These are phyloP conservation scores for Paecilomyces formosus DNA, from an alignment of 2,329 filamentous ascomycete genomes.

Conservation along the genomic window DNA sequence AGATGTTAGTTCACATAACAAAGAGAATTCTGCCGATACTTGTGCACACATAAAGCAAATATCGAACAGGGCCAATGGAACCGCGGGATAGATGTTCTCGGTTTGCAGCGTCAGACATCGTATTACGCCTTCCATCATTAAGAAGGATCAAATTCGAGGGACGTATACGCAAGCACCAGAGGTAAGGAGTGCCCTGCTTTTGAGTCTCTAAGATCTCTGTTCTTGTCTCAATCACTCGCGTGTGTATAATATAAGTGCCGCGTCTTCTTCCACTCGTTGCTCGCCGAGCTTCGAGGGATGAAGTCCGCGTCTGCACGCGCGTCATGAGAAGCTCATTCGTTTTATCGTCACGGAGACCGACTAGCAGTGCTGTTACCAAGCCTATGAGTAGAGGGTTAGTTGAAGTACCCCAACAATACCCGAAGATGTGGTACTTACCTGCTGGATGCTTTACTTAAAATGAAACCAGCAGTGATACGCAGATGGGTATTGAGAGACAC, in stretches of 20 bases:
- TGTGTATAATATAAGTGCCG: constrained; percentile 6
- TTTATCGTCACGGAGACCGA: constrained; percentile 34
- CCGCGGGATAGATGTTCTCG: neutral
- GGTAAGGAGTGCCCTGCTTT: neutral
- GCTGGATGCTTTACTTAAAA: neutral
- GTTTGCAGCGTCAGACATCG: neutral
- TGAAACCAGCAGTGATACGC: too few relatives aligned
- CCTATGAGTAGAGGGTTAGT: neutral
- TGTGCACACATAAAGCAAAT: neutral
- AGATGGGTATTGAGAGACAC: too few relatives aligned
- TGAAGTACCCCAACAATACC: neutral
- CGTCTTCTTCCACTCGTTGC: constrained; percentile 30
- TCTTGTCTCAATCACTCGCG: constrained; percentile 37
- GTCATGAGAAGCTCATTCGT: constrained; percentile 33
- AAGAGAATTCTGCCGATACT: neutral
- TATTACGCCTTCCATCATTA: neutral
- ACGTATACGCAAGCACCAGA: neutral
- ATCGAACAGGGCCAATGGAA: neutral
- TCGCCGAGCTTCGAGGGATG: constrained; percentile 22
- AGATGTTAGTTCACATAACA: too few relatives aligned
- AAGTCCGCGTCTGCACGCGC: constrained; percentile 21
- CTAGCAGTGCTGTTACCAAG: constrained; percentile 5
- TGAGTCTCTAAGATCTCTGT: constrained; percentile 42
- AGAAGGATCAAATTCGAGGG: neutral
- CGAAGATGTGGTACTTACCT: neutral